Evolutionary conservation across 2,329 filamentous ascomycete species (phyloP).

Genomic region (Beauveria sp.): DNA sequence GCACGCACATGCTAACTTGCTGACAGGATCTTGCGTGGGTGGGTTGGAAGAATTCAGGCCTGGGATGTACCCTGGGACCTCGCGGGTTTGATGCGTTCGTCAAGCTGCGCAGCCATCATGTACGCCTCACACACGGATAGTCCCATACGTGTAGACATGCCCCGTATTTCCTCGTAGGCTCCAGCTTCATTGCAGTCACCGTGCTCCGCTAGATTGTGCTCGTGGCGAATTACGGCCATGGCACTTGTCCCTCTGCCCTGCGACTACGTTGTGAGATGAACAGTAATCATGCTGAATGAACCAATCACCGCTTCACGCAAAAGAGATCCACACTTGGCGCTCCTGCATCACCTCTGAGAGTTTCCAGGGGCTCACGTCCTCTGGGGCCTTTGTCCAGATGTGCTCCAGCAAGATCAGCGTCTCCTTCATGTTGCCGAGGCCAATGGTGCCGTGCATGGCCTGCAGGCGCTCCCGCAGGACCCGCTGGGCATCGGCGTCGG

Average conservation of each 20-base stretch:
- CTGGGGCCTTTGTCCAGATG: constrained; percentile 30
- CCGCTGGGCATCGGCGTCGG: constrained; percentile 27
- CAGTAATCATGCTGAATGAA: background rate
- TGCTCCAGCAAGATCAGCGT: constrained; percentile 34
- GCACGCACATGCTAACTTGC: background rate
- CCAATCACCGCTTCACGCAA: constrained; percentile 26
- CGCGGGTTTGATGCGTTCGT: constrained; percentile 95
- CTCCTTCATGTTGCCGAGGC: constrained; percentile 38
- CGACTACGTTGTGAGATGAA: too few relatives aligned
- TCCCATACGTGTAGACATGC: background rate
- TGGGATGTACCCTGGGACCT: constrained; percentile 81
- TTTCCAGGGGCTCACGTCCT: constrained; percentile 32
- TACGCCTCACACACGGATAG: constrained; percentile 1
- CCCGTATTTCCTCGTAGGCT: background rate
- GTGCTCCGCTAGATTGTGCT: background rate
- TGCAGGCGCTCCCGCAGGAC: constrained; percentile 27
- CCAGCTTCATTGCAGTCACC: background rate
- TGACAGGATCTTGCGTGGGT: constrained; percentile 82
- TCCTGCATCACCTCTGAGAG: constrained; percentile 38
- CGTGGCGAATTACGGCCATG: too few relatives aligned
- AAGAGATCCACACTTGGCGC: constrained; percentile 40
- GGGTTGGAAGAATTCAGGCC: constrained; percentile 94
- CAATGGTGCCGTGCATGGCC: constrained; percentile 29
- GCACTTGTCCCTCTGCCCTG: too few relatives aligned
- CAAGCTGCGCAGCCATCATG: constrained; percentile 89